These are phyloP conservation scores for Smallanthus sonchifolius DNA, from an alignment of 129 eudicot genomes.

Conservation along the genomic window DNA sequence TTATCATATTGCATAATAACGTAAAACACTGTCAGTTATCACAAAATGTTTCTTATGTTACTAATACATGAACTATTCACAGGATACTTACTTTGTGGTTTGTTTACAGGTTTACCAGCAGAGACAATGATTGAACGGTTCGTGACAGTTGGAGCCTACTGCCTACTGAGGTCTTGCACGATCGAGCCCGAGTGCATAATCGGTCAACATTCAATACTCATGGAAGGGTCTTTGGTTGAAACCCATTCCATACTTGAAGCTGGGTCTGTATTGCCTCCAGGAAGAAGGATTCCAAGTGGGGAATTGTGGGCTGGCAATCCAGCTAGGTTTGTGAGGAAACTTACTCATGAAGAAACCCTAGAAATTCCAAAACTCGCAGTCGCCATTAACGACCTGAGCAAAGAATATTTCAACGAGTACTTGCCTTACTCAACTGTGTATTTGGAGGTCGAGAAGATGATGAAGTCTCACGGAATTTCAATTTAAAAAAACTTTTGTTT, in stretches of 20 bases:
- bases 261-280: conserved; percentile 98
- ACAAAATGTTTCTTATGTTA: too few relatives aligned
- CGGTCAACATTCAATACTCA: conserved; percentile 89
- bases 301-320: conserved; percentile 99
- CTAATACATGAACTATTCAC: too few relatives aligned
- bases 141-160: conserved; percentile 55
- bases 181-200: conserved; percentile 97
- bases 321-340: conserved; percentile 85
- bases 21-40: too few relatives aligned
- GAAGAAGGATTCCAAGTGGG: conserved; percentile 88
- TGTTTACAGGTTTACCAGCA: conserved; percentile 85
- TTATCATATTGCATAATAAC: too few relatives aligned
- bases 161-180: conserved; percentile 87
- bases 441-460: conserved; percentile 96
- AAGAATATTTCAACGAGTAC: conserved; percentile 70
- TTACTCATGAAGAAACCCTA: conserved; percentile 85
- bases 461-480: conserved; percentile 72
- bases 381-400: conserved; percentile 87
- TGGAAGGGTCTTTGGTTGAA: conserved; percentile 98
- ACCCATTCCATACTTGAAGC: conserved; percentile 97
- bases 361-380: conserved; percentile 97
- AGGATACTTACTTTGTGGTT: too few relatives aligned
- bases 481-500: conserved; percentile 23
- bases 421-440: conserved; percentile 89
- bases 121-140: conserved; percentile 47